Conservation (phyloP, 176 grass and related monocot species). For the Urochloa ruziziensis region DNA sequence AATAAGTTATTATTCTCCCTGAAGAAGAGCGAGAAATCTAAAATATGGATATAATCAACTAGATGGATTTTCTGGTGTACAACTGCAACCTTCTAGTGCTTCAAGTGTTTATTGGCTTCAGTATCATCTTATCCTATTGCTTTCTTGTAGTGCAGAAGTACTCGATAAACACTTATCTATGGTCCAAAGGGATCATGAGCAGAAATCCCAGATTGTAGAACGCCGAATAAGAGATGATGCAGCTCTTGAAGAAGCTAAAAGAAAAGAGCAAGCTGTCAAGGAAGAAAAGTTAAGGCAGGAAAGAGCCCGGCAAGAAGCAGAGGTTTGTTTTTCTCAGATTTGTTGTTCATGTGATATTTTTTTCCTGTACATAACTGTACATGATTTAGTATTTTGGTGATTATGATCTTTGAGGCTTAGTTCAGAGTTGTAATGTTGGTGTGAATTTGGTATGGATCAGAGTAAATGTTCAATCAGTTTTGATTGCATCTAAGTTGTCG, state of each 20-base stretch:
- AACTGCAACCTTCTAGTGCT: background rate
- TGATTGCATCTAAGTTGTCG: background rate
- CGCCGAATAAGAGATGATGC: constrained; percentile 92
- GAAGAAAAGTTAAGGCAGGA: constrained; percentile 80
- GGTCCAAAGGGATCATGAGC: constrained; percentile 84
- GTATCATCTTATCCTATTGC: constrained; percentile 32
- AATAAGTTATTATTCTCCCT: background rate
- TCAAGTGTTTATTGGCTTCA: constrained; percentile 20
- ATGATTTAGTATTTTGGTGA: background rate
- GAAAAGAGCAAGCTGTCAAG: constrained; percentile 61
- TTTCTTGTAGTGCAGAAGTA: constrained; percentile 82
- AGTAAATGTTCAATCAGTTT: constrained; percentile 8
- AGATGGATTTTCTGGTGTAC: background rate
- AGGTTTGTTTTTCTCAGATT: constrained; percentile 54
- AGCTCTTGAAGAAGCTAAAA: constrained; percentile 87
- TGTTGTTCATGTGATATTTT: constrained; percentile 1
- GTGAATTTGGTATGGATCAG: background rate
- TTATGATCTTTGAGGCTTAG: background rate
- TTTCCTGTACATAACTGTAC: background rate
- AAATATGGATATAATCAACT: background rate
- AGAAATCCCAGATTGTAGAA: constrained; percentile 82
- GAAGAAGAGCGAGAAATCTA: background rate
- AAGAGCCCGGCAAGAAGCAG: constrained; percentile 72
- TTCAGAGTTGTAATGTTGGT: constrained; percentile 8
- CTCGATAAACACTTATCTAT: constrained; percentile 83